Percentiles rank a stretch among this genome's conserved stretches.
These are phyloP conservation scores for Serendipita sp. DNA, from an alignment of 768 basidiomycete genomes.

Conservation along the genomic window DNA sequence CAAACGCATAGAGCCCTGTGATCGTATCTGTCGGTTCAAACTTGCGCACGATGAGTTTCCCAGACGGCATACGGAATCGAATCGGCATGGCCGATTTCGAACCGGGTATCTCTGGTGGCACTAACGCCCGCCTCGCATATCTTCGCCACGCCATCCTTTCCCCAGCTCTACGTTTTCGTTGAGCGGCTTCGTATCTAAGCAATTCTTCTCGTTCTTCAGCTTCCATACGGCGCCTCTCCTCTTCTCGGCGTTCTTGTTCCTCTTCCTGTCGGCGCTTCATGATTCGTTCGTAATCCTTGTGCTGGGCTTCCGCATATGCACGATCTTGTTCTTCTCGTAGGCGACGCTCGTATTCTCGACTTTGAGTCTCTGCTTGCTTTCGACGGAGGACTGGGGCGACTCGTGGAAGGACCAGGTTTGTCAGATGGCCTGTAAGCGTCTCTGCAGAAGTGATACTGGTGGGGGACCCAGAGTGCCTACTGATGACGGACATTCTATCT, in stretches of 20 bases:
- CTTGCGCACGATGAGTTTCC: conserved; percentile 35
- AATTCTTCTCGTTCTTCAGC: conserved; percentile 12
- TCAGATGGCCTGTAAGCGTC: conserved; percentile 49
- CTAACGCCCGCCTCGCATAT: conserved; percentile 37
- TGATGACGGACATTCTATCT: conserved; percentile 60
- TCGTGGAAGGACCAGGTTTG: conserved; percentile 60
- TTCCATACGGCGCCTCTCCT: conserved; percentile 9
- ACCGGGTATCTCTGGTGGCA: conserved; percentile 20
- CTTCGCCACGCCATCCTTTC: conserved; percentile 38
- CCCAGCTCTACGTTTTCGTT: conserved; percentile 8
- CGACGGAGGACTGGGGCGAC: conserved; percentile 57
- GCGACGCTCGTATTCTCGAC: conserved; percentile 22
- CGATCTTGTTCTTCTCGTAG: conserved; percentile 41
- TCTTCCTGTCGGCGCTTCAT: conserved; percentile 35
- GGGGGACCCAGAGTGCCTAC: conserved; percentile 61
- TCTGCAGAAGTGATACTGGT: conserved; percentile 42
- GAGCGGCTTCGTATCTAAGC: conserved; percentile 10
- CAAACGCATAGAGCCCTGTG: conserved; percentile 53
- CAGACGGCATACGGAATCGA: conserved; percentile 37
- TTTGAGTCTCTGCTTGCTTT: conserved; percentile 27
- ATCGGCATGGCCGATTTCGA: conserved; percentile 29
- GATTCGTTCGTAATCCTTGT: conserved; percentile 53
- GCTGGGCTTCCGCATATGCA: conserved; percentile 50
- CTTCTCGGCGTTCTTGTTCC: conserved; percentile 10
- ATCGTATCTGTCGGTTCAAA: conserved; percentile 36